These are phyloP conservation scores for Hypholoma sublateritium DNA, from an alignment of 768 basidiomycete genomes.

Conservation along the genomic window DNA sequence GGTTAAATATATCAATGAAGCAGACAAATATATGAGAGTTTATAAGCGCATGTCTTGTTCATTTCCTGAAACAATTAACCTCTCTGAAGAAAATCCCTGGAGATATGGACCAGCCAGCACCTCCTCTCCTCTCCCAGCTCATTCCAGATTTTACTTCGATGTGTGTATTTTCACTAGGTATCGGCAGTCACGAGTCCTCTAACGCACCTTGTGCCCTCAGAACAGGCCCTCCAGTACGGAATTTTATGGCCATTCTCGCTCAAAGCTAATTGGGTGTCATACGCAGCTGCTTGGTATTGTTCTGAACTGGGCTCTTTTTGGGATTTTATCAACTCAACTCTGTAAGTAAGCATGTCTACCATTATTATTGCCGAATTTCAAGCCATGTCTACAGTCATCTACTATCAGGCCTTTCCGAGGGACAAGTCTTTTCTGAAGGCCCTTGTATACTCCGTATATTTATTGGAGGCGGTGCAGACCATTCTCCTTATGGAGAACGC, in stretches of 20 bases:
- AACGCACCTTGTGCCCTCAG: neutral
- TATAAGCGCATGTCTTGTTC: too few relatives aligned
- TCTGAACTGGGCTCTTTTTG: neutral
- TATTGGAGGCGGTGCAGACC: constrained; percentile 6
- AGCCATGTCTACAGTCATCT: neutral
- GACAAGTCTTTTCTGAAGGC: neutral
- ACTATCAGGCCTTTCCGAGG: constrained; percentile 1
- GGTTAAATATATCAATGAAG: too few relatives aligned
- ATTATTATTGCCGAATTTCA: neutral
- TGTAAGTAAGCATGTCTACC: neutral
- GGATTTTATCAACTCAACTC: neutral
- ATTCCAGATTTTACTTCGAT: neutral
- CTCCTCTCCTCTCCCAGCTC: neutral
- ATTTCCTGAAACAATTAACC: too few relatives aligned
- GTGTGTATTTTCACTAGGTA: neutral
- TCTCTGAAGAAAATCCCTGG: too few relatives aligned
- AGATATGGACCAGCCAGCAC: neutral
- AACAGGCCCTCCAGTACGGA: neutral
- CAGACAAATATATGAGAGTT: too few relatives aligned
- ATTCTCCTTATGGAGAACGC: neutral
- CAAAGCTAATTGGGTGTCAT: neutral
- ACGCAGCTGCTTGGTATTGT: neutral
- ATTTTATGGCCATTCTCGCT: neutral
- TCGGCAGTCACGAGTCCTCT: neutral
- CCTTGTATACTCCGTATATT: constrained; percentile 1